These are phyloP conservation scores for Cercospora citrullina DNA, from an alignment of 2,329 filamentous ascomycete species.

Conservation along the genomic window DNA sequence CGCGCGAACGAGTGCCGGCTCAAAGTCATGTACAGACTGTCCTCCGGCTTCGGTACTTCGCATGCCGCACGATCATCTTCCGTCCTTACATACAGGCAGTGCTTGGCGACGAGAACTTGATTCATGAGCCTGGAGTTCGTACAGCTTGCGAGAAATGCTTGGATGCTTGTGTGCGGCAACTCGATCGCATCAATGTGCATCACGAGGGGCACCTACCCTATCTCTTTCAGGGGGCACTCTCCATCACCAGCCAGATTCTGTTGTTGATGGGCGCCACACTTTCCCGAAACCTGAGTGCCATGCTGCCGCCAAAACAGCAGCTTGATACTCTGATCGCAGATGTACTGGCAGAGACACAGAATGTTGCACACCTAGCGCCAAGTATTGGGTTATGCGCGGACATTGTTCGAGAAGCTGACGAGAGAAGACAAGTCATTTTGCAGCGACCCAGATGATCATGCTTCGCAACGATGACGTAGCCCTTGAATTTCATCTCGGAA, in stretches of 20 bases:
- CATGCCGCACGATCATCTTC: slow-evolving; percentile 83
- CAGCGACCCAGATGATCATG: slow-evolving; percentile 19
- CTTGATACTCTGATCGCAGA: slow-evolving; percentile 77
- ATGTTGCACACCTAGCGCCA: slow-evolving; percentile 72
- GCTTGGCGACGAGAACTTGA: slow-evolving; percentile 72
- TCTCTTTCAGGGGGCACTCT: slow-evolving; percentile 80
- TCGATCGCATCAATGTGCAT: slow-evolving; percentile 76
- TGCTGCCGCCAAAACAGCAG: slow-evolving; percentile 58
- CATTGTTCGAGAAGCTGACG: slow-evolving; percentile 75
- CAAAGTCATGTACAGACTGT: slow-evolving; percentile 77
- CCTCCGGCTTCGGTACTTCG: slow-evolving; percentile 75
- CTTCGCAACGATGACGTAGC: slow-evolving; percentile 6
- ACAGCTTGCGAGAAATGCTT: slow-evolving; percentile 80
- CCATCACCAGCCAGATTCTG: slow-evolving; percentile 77
- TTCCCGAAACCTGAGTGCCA: slow-evolving; percentile 68
- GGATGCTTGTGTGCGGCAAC: slow-evolving; percentile 74
- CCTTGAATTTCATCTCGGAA: neutral
- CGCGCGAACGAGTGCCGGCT: slow-evolving; percentile 66
- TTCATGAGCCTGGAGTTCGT: slow-evolving; percentile 69
- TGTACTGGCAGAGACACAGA: slow-evolving; percentile 73
- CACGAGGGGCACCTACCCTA: slow-evolving; percentile 83
- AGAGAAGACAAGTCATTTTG: slow-evolving; percentile 63
- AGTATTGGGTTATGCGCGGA: slow-evolving; percentile 75
- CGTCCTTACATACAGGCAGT: slow-evolving; percentile 79
- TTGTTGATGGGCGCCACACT: slow-evolving; percentile 83